Evolutionary conservation across 2,329 filamentous ascomycete genomes (phyloP), one percentile per base, ranked within the genome.

Genomic region (Exophiala oligosperma): DNA sequence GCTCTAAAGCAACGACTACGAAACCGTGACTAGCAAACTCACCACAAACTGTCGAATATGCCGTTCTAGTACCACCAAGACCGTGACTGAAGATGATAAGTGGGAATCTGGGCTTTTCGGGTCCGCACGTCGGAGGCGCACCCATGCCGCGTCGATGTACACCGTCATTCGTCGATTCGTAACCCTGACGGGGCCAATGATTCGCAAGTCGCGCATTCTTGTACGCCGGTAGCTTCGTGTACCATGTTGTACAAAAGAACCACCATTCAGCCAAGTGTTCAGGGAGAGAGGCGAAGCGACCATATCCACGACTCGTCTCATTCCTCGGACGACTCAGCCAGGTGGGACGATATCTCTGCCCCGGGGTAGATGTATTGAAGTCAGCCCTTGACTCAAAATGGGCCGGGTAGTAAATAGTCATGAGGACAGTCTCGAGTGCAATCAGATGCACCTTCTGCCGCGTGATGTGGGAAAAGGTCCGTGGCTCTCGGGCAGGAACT

Each of bases 21-120:
- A 88, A 86, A 0, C 85, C 84, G 63, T 86, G 84, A 66, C 83
- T 86, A 0, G 85, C 85, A 63, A 89, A 82, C 63, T 89, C 84
- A 6, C 85, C 84, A 63, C 85, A 88, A 1, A 88, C 74, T 14
- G 80, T 79, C 17, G 82, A 85, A 66, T 86, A 87, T 61, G 80
- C 81, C 2, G 84, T 87, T 48, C 84, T 74, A 1, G 83, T 86
- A 0, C 84, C 85, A 4, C 85, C 84, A 4, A 89, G 71, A 0
- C 86, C 86, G 69, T 89, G 86, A 65, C 83, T 86, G 70, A 89
- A 89, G 23, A 89, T 76, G 35, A 89, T 75, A 23, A 88, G 73
- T 1, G 86, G 85, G 59, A 88, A 88, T 3, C 62, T 75, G 0
- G 83, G 81, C 29, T 71, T 70, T 2, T 66, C 54, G 1, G 64